Evolutionary conservation across 495 filamentous ascomycete species (phyloP).

Genomic region (Bombardia bombarda): DNA sequence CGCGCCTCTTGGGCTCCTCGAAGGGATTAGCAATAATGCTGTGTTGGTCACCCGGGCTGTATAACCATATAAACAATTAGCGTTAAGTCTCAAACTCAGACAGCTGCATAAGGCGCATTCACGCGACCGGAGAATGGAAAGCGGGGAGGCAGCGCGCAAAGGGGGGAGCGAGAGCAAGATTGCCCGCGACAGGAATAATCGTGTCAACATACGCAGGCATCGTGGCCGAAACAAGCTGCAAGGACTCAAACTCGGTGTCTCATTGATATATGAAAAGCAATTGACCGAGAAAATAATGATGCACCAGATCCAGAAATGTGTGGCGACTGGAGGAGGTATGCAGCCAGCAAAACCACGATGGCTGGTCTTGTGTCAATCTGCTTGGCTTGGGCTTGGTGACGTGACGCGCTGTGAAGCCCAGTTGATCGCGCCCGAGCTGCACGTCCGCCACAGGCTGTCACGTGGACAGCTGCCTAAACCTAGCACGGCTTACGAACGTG

Average conservation of each 20-base stretch:
- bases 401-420: not conserved
- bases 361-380: too few species aligned
- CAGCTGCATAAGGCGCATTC: too few species aligned
- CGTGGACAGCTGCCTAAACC: not conserved
- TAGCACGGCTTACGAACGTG: not conserved
- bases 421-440: not conserved
- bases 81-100: not conserved
- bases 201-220: constrained; percentile 44
- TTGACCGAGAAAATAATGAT: not conserved
- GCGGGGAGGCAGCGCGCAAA: too few species aligned
- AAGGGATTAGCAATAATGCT: constrained; percentile 60
- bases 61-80: constrained; percentile 16
- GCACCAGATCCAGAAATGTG: not conserved
- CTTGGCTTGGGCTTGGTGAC: not conserved
- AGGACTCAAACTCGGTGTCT: constrained; percentile 1
- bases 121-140: not conserved
- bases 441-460: not conserved
- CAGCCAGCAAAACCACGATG: too few species aligned
- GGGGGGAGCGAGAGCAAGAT: too few species aligned
- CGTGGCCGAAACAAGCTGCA: constrained; percentile 4
- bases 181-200: too few species aligned
- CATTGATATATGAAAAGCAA: constrained; percentile 1
- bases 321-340: not conserved
- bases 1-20: constrained; percentile 55
- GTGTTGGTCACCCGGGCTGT: constrained; percentile 78